phyloP scores from a whole-genome alignment of 305 asterid genomes.

The Petunia hybrid region DNA sequence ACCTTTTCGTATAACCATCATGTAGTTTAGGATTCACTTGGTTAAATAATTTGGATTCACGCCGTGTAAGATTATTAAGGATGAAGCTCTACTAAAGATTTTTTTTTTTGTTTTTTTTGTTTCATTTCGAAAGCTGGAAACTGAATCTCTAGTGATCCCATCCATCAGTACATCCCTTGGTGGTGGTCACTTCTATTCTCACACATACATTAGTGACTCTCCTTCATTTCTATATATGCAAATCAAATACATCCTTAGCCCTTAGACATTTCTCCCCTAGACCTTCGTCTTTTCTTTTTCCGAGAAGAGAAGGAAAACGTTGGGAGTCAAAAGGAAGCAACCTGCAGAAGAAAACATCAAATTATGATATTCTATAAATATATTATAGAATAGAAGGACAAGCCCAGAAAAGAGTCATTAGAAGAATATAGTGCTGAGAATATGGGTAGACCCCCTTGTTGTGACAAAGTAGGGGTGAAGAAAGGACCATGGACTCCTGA shows the following conservation, averaged over 20 bases:
- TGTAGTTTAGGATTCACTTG: too few species aligned
- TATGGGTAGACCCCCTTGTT: slow-evolving; percentile 97
- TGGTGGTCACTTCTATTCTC: too few species aligned
- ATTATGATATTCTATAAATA: neutral
- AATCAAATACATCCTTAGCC: neutral
- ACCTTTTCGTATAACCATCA: too few species aligned
- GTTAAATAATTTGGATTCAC: too few species aligned
- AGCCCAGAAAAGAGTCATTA: neutral
- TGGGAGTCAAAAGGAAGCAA: slow-evolving; percentile 39
- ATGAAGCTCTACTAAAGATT: slow-evolving; percentile 33
- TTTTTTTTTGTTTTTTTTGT: neutral
- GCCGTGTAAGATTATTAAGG: neutral
- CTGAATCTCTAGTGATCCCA: too few species aligned
- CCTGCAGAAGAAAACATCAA: slow-evolving; percentile 39
- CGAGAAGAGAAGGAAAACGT: slow-evolving; percentile 48
- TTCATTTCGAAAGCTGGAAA: too few species aligned
- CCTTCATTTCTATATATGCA: neutral
- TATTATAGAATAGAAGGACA: neutral
- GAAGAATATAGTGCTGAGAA: neutral
- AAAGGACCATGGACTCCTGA: slow-evolving; percentile 99
- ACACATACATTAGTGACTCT: too few species aligned
- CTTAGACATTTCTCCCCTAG: neutral
- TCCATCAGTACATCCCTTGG: too few species aligned
- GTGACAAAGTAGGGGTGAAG: slow-evolving; percentile 85
- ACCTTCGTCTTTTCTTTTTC: slow-evolving; percentile 33